Evolutionary conservation across 2,329 filamentous ascomycete genomes (phyloP).

Genomic region (Cordyceps javanica): DNA sequence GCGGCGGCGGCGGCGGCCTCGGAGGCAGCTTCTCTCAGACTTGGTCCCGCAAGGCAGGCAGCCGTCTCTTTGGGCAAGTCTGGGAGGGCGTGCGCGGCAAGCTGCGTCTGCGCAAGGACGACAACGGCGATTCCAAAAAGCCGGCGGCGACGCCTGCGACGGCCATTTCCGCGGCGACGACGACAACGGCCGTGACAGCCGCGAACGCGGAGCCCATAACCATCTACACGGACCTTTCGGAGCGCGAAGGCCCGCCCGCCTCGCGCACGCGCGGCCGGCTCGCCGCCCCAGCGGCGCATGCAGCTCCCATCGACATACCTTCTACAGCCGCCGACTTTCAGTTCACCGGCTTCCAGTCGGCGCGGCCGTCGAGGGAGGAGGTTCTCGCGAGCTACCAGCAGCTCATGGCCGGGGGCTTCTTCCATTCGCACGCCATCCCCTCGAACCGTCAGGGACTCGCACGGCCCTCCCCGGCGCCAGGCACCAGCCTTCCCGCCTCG

Average conservation of each 20-base stretch:
- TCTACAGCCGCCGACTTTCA: neutral
- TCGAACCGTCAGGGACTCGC: constrained; percentile 42
- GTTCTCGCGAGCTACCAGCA: constrained; percentile 51
- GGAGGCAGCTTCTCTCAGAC: neutral
- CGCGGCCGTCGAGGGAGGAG: constrained; percentile 39
- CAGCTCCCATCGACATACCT: constrained; percentile 1
- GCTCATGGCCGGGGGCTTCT: constrained; percentile 53
- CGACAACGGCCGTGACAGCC: constrained; percentile 7
- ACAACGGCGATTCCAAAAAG: constrained; percentile 10
- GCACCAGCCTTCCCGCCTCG: constrained; percentile 13
- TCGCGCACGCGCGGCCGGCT: constrained; percentile 10
- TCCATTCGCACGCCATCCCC: constrained; percentile 51
- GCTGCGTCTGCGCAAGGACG: constrained; percentile 21
- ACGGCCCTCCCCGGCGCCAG: too few relatives aligned
- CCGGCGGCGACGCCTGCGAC: constrained; percentile 16
- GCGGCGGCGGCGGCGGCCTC: constrained; percentile 15
- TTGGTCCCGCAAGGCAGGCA: constrained; percentile 5
- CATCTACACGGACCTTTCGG: neutral
- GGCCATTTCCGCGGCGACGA: constrained; percentile 1
- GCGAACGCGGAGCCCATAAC: neutral
- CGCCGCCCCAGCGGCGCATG: constrained; percentile 12
- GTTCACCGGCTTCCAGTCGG: constrained; percentile 14
- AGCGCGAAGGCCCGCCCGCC: neutral
- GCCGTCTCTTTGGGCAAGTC: constrained; percentile 28
- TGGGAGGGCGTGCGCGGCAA: constrained; percentile 33